Conservation (phyloP, 768 basidiomycete species). For the Agrocybe chaxingu region DNA sequence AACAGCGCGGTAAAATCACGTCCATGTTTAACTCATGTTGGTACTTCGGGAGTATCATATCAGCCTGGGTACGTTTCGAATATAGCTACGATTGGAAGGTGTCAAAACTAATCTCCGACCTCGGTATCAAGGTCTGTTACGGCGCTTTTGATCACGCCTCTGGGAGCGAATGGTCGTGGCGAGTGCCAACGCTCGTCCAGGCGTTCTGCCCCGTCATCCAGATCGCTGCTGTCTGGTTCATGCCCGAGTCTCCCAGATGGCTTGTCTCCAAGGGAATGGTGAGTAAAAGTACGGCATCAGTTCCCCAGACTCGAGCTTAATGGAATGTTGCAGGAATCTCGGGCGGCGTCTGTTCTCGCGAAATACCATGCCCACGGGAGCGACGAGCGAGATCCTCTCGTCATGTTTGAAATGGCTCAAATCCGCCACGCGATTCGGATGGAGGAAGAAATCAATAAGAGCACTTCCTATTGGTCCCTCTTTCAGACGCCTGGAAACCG, state of each 20-base stretch:
- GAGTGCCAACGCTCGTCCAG: slow-evolving; percentile 63
- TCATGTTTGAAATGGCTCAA: slow-evolving; percentile 57
- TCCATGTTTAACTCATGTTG: slow-evolving; percentile 70
- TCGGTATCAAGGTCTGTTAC: slow-evolving; percentile 33
- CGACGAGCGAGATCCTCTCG: slow-evolving; percentile 57
- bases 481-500: slow-evolving; percentile 66
- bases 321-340: slow-evolving; percentile 37
- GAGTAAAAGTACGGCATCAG: slow-evolving; percentile 12
- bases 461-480: slow-evolving; percentile 48
- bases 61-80: slow-evolving; percentile 36
- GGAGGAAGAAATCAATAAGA: slow-evolving; percentile 52
- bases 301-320: background rate
- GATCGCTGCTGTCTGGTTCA: slow-evolving; percentile 48
- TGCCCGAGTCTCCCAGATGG: slow-evolving; percentile 69
- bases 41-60: slow-evolving; percentile 71
- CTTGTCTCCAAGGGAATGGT: slow-evolving; percentile 60
- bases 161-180: slow-evolving; percentile 56
- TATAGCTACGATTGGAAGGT: background rate
- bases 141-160: slow-evolving; percentile 34
- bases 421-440: slow-evolving; percentile 65
- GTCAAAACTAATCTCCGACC: background rate
- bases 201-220: slow-evolving; percentile 56
- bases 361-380: slow-evolving; percentile 68
- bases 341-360: slow-evolving; percentile 61
- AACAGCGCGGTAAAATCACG: slow-evolving; percentile 50